phyloP scores from a whole-genome alignment of 2,329 filamentous ascomycete species.

The Bertia moriformis region DNA sequence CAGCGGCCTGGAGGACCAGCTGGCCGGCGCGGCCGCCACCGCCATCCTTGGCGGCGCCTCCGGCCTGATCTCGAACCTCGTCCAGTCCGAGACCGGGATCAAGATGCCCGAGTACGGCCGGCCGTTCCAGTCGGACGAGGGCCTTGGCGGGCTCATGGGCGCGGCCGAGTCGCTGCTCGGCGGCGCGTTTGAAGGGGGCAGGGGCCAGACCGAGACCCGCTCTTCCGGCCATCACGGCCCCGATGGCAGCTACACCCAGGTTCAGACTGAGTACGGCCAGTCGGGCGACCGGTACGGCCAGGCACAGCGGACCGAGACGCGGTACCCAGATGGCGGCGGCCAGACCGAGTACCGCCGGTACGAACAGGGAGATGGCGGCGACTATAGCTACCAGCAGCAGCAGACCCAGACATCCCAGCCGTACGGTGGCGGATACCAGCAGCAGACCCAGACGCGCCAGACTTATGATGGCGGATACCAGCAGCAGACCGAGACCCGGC shows the following conservation, averaged over 20 bases:
- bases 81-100: conserved; percentile 30
- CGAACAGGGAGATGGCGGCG: conserved; percentile 39
- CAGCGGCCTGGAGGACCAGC: conserved; percentile 36
- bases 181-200: conserved; percentile 36
- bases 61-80: conserved; percentile 30
- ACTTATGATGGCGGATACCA: conserved; percentile 39
- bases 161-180: conserved; percentile 55
- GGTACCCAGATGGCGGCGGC: conserved; percentile 39
- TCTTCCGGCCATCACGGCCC: conserved; percentile 35
- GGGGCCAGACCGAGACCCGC: conserved; percentile 38
- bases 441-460: conserved; percentile 37
- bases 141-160: conserved; percentile 56
- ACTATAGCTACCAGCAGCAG: conserved; percentile 14
- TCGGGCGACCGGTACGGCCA: conserved; percentile 41
- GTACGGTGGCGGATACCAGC: conserved; percentile 33
- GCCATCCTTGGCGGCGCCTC: conserved; percentile 43
- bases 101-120: conserved; percentile 46
- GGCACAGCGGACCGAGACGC: conserved; percentile 42
- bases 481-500: conserved; percentile 37
- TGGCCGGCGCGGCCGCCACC: conserved; percentile 37
- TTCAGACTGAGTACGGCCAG: conserved; percentile 45
- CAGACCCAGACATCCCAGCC: conserved; percentile 14
- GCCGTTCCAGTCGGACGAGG: conserved; percentile 46
- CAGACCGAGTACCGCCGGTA: conserved; percentile 46
- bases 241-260: conserved; percentile 47